Conservation (phyloP, 1,284 basidiomycete species). For the Fomitopsis palustris region DNA sequence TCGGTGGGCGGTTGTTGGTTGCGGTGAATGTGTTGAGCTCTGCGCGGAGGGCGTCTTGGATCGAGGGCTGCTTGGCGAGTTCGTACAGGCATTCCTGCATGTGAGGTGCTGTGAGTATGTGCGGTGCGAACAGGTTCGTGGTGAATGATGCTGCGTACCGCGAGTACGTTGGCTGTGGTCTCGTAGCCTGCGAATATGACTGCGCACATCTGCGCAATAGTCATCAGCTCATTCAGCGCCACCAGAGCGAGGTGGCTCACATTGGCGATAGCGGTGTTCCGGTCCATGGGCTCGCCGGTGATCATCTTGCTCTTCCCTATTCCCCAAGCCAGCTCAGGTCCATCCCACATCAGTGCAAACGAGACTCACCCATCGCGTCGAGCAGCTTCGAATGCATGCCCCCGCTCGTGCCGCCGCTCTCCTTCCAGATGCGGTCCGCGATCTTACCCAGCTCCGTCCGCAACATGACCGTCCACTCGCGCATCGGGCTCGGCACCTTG, state of each 20-base stretch:
- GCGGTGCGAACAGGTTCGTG: background rate
- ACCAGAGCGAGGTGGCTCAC: background rate
- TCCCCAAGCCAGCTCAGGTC: background rate
- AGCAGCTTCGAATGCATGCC: conserved; percentile 14
- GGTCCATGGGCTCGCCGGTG: conserved; percentile 1
- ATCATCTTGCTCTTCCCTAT: conserved; percentile 1
- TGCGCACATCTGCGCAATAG: background rate
- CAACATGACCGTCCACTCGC: conserved; percentile 10
- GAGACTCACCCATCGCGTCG: conserved; percentile 9
- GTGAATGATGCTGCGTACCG: conserved; percentile 7
- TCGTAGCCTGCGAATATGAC: conserved; percentile 27
- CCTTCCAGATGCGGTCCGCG: conserved; percentile 11
- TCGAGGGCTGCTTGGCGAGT: conserved; percentile 22
- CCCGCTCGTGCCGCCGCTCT: background rate
- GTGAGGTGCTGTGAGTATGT: background rate
- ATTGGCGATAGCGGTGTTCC: background rate
- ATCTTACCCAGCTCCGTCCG: conserved; percentile 15
- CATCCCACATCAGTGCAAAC: background rate
- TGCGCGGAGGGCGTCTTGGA: conserved; percentile 24
- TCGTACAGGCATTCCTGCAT: conserved; percentile 18
- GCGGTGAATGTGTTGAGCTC: conserved; percentile 19
- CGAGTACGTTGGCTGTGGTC: conserved; percentile 26
- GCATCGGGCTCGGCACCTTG: conserved; percentile 13
- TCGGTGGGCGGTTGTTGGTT: conserved; percentile 9
- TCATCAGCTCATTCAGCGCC: background rate